Conservation (phyloP, 176 grass and related monocot species). For the Paspalum vaginatum region DNA sequence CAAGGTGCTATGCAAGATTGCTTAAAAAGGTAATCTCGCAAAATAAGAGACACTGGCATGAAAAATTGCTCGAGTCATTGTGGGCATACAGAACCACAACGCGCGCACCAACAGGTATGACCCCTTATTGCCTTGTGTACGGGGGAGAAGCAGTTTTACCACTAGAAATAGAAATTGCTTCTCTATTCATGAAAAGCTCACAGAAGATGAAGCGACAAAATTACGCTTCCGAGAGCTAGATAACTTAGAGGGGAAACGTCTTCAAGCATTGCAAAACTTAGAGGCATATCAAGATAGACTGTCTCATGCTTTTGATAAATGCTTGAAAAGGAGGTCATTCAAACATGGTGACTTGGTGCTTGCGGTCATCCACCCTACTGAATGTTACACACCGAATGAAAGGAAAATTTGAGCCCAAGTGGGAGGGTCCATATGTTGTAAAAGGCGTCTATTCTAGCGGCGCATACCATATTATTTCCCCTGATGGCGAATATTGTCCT, state of each 20-base stretch:
- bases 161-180: neutral
- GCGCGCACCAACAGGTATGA: neutral
- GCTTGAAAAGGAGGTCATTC: neutral
- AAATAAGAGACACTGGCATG: neutral
- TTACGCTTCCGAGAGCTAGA: neutral
- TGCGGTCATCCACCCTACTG: neutral
- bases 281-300: neutral
- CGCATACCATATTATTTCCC: neutral
- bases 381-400: neutral
- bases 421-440: neutral
- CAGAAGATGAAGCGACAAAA: neutral
- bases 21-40: neutral
- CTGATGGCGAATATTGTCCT: neutral
- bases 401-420: neutral
- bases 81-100: no score
- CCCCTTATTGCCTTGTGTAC: neutral
- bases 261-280: neutral
- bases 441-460: neutral
- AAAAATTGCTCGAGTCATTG: neutral
- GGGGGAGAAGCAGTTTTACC: neutral
- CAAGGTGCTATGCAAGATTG: neutral
- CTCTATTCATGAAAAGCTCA: neutral
- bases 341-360: neutral
- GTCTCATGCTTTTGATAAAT: neutral
- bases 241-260: neutral